Evolutionary conservation across 805 yeast genomes (phyloP), one percentile per base, ranked within the genome.

Genomic region (Danielia reshetovae): DNA sequence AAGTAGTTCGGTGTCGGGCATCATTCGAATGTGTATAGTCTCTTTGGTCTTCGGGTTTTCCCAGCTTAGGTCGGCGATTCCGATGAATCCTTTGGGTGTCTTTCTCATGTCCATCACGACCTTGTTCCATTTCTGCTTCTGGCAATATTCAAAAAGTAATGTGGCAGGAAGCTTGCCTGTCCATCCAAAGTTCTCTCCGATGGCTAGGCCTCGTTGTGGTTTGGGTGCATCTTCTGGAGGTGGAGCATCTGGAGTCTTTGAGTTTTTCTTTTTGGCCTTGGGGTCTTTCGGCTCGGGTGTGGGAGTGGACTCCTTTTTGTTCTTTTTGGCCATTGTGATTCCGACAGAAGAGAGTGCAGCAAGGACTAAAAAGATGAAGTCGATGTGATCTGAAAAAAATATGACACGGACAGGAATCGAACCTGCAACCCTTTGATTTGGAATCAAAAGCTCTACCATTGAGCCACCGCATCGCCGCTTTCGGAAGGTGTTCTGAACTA

Each of bases 91-190:
- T 30, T 48, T 52, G 26, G 43, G 30, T 5, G 45, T 40, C 42
- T 59, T 54, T 28, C 62, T 71, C 84, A 82, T 80, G 31, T 85
- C 89, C 46, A 86, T 85, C 15, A 74, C 79, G 3, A 86, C 94
- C 45, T 81, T 81, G 39, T 80, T 82, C 98, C 98, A 90, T 59
- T 87, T 86, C 39, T 75, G 78, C 54, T 81, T 84, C 55, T 86
- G 96, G 43, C 93, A 84, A 44, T 79, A 81, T 52, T 90, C 98
- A 51, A 86, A 86, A 4, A 90, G 70, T 12, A 90, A 59, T 0
- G 93, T 79, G 2, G 85, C 87, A 0, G 98, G 97, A 11, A 90
- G 66, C 50, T 90, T 90, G 1, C 98, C 98, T 0, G 96, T 88
- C 96, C 96, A 88, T 18, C 90, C 86, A 29, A 79, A 64, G 24